These are phyloP conservation scores for Dalbergia cultrata DNA, from an alignment of 306 rosid species.

Conservation along the genomic window DNA sequence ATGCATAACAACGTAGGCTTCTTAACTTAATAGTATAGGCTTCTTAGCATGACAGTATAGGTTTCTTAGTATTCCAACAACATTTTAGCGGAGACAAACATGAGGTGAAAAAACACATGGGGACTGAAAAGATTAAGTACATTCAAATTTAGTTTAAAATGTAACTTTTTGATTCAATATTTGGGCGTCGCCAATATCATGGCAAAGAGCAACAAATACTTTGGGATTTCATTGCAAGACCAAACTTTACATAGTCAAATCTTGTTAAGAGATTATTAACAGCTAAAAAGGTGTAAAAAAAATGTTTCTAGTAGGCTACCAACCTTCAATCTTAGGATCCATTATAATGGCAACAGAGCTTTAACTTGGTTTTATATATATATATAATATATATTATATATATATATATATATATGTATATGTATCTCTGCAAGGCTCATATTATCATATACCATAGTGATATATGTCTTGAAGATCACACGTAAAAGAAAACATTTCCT, in stretches of 20 bases:
- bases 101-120: background rate
- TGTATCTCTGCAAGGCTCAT: background rate
- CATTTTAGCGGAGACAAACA: background rate
- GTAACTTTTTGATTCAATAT: background rate
- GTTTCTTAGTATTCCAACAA: background rate
- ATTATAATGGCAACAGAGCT: slow-evolving; percentile 11
- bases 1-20: slow-evolving; percentile 18
- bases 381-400: too few species aligned
- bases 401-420: too few species aligned
- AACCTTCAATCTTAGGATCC: background rate
- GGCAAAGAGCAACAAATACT: background rate
- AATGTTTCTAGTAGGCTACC: background rate
- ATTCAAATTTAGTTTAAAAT: background rate
- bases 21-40: background rate
- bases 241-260: background rate
- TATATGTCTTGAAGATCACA: slow-evolving; percentile 3
- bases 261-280: background rate
- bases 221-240: background rate
- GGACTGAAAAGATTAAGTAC: background rate
- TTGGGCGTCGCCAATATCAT: background rate
- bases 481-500: slow-evolving; percentile 18
- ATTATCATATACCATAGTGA: background rate
- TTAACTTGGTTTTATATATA: background rate
- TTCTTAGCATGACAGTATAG: background rate
- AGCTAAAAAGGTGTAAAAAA: background rate